Base-by-base conservation (phyloP, 1,139 yeast species). In the Yamadazyma pseudoaaseri region DNA sequence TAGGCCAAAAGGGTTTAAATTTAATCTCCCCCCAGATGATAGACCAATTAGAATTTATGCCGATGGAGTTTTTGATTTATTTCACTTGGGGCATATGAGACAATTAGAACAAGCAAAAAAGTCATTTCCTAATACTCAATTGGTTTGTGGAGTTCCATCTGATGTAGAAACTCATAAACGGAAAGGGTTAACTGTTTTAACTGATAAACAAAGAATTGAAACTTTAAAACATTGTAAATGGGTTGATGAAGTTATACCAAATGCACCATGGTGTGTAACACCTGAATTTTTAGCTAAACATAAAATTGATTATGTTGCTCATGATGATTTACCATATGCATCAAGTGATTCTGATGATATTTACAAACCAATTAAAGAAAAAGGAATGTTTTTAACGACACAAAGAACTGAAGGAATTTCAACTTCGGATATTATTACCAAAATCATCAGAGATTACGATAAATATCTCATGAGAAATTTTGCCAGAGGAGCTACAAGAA, bases 331-430 rank as follows among this genome's bases (percentile, higher is more conserved):
- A 45, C 98, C 98, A 1, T 92, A 92, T 57, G 96, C 87, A 1
- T 81, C 94, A 18, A 79, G 78, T 11, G 96, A 83, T 41, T 73
- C 81, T 30, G 97, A 86, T 56, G 98, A 92, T 58, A 89, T 92
- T 36, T 92, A 92, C 63, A 81, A 78, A 56, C 96, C 97, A 9
- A 84, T 92, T 51, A 92, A 94, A 56, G 86, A 84, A 54, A 70
- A 70, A 55, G 98, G 98, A 2, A 86, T 77, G 82, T 92, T 92
- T 52, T 69, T 94, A 47, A 84, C 95, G 6, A 92, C 98, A 0
- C 98, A 92, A 62, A 76, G 98, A 57, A 92, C 98, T 0, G 96
- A 90, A 47, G 98, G 98, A 11, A 82, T 92, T 30, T 86, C 96
- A 9, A 92, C 98, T 1, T 85, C 96, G 26, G 97, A 92, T 58